Conservation (phyloP, 768 basidiomycete species). For the Xerocomellus chrysenteron region DNA sequence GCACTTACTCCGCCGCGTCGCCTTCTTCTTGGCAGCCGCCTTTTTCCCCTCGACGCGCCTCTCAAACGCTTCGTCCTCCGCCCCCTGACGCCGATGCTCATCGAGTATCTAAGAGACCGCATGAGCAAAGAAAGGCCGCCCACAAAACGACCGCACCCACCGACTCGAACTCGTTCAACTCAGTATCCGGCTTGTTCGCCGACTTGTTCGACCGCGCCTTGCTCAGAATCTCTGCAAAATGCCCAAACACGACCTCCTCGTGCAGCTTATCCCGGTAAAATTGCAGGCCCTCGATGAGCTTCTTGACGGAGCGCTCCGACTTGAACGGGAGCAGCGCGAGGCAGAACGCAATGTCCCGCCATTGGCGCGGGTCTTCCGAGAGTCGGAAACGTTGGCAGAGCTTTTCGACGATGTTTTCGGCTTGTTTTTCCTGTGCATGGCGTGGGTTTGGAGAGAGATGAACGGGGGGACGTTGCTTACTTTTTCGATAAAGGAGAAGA, state of each 20-base stretch:
- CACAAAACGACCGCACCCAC: conserved; percentile 37
- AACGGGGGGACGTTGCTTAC: conserved; percentile 36
- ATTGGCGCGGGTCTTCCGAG: conserved; percentile 87
- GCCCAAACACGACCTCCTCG: conserved; percentile 74
- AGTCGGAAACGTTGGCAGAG: conserved; percentile 94
- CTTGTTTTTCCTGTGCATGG: conserved; percentile 84
- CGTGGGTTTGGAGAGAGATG: not conserved
- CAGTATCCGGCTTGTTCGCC: conserved; percentile 88
- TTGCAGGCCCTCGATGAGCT: conserved; percentile 87
- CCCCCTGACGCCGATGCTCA: conserved; percentile 79
- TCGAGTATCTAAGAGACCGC: conserved; percentile 65
- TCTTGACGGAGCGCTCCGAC: conserved; percentile 94
- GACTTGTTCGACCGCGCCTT: conserved; percentile 93
- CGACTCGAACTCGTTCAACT: conserved; percentile 92
- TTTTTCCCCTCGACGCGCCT: conserved; percentile 82
- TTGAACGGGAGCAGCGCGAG: conserved; percentile 94
- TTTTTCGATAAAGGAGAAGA: conserved; percentile 97
- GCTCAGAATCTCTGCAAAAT: conserved; percentile 86
- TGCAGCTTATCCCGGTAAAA: conserved; percentile 97
- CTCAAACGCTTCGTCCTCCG: conserved; percentile 89
- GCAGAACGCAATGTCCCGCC: conserved; percentile 97
- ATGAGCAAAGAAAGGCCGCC: not conserved
- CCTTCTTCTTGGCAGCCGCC: conserved; percentile 74
- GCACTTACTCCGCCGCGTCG: conserved; percentile 46
- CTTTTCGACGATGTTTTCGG: conserved; percentile 95